Conservation (phyloP, 345 rosid genomes). For the Brassica carinata region DNA sequence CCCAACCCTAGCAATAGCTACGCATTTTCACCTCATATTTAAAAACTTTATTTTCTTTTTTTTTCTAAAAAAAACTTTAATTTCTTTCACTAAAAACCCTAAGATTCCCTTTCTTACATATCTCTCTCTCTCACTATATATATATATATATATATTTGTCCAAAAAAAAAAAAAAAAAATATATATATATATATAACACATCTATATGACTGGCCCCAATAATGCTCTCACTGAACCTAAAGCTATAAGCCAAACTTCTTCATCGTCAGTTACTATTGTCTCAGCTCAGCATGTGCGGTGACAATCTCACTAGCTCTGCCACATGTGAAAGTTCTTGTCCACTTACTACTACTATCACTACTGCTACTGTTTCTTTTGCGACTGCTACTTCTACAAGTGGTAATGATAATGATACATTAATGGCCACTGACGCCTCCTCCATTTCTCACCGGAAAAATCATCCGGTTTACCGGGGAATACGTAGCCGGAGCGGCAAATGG, state of each 20-base stretch:
- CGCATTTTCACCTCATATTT: no score
- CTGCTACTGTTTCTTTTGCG: conserved; percentile 36
- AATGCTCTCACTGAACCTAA: conserved; percentile 36
- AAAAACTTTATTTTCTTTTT: no score
- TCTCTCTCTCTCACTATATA: no score
- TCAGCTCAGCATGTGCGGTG: conserved; percentile 35
- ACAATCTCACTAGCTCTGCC: conserved; percentile 16
- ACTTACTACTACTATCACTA: not conserved
- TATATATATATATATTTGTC: no score
- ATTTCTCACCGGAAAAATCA: conserved; percentile 44
- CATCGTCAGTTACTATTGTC: conserved; percentile 25
- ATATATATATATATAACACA: no score
- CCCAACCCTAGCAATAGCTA: no score
- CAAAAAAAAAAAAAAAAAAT: no score
- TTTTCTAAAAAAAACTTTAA: no score
- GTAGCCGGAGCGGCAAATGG: conserved; percentile 81
- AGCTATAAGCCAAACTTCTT: conserved; percentile 26
- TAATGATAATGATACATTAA: conserved; percentile 4
- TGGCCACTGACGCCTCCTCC: conserved; percentile 39
- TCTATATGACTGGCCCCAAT: conserved; percentile 33
- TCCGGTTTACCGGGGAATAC: conserved; percentile 67
- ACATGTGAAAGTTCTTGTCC: conserved; percentile 34
- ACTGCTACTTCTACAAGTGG: conserved; percentile 32
- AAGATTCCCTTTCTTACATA: no score
- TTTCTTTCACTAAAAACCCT: no score